Evolutionary conservation across 352 stramenopile genomes (phyloP).

Genomic region (Salisapilia sapeloensis): DNA sequence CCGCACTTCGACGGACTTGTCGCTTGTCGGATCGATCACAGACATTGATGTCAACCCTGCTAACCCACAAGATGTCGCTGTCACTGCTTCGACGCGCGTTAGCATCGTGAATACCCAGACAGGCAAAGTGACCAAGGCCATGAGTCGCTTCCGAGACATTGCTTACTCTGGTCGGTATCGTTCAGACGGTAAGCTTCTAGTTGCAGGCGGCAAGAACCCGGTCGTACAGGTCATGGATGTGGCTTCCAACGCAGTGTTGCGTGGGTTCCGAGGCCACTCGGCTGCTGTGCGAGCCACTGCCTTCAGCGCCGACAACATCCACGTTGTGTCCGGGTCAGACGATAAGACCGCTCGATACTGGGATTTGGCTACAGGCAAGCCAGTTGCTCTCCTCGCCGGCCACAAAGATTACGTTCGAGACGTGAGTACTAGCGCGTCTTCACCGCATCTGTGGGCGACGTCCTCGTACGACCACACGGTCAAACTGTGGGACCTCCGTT

Average conservation of each 20-base stretch:
- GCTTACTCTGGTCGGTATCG: constrained; percentile 79
- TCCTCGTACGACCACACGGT: constrained; percentile 88
- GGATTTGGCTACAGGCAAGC: constrained; percentile 76
- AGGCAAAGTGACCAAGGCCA: constrained; percentile 79
- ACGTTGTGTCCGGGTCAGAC: constrained; percentile 82
- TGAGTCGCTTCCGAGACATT: constrained; percentile 76
- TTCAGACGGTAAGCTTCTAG: constrained; percentile 76
- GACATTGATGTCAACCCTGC: constrained; percentile 72
- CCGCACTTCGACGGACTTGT: constrained; percentile 59
- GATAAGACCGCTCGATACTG: constrained; percentile 82
- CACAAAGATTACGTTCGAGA: constrained; percentile 84
- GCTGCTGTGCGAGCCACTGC: constrained; percentile 52
- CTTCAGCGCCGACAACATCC: constrained; percentile 70
- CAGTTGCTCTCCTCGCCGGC: constrained; percentile 47
- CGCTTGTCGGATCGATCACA: constrained; percentile 70
- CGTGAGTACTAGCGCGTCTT: constrained; percentile 48
- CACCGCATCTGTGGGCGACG: constrained; percentile 69
- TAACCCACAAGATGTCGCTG: constrained; percentile 65
- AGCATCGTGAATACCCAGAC: constrained; percentile 71
- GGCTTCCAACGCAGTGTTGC: constrained; percentile 62
- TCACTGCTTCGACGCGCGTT: constrained; percentile 77
- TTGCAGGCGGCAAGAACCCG: constrained; percentile 57
- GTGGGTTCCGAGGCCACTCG: constrained; percentile 76
- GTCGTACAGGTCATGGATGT: constrained; percentile 80
- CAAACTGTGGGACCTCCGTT: constrained; percentile 83